Base-by-base conservation (phyloP, 768 basidiomycete species). In the Amanita rimosa region DNA sequence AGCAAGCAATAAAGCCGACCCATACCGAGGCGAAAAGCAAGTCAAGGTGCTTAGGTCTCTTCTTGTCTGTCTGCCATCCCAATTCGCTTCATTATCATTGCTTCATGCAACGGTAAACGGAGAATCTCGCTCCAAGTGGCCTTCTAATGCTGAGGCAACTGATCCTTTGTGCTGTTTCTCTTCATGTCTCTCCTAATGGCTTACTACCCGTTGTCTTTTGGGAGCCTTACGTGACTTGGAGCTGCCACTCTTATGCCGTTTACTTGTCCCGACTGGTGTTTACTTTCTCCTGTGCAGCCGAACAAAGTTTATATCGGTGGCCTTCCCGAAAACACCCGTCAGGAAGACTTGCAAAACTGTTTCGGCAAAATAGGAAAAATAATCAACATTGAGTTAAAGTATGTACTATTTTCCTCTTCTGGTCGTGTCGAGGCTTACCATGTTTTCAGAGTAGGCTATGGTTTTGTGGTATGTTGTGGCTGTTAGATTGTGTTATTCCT, bases 281-380 rank as follows among this genome's bases (percentile, higher is more conserved):
- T 71, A 81, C 75, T 65, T 73, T 79, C 69, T 77, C 73, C 75
- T 72, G 70, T 73, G 70, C 76, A 91, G 87, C 83, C 87, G 71
- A 90, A 89, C 71, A 93, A 93, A 71, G 83, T 93, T 64, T 93
- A 93, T 64, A 80, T 93, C 61, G 89, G 89, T 62, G 87, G 88
- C 55, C 76, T 92, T 52, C 90, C 89, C 54, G 85, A 89, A 67
- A 76, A 88, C 55, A 91, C 88, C 42, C 83, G 84, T 53, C 76
- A 83, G 67, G 86, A 88, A 68, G 89, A 93, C 59, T 67, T 92
- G 22, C 83, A 80, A 64, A 83, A 75, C 54, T 91, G 90, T 64
- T 92, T 92, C 62, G 85, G 85, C 43, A 88, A 89, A 64, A 80
- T 91, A 42, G 90, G 89, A 16, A 70, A 63, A 40, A 88, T 92